These are phyloP conservation scores for Saccharomycopsis fibuligera DNA, from an alignment of 805 yeast species.

Conservation along the genomic window DNA sequence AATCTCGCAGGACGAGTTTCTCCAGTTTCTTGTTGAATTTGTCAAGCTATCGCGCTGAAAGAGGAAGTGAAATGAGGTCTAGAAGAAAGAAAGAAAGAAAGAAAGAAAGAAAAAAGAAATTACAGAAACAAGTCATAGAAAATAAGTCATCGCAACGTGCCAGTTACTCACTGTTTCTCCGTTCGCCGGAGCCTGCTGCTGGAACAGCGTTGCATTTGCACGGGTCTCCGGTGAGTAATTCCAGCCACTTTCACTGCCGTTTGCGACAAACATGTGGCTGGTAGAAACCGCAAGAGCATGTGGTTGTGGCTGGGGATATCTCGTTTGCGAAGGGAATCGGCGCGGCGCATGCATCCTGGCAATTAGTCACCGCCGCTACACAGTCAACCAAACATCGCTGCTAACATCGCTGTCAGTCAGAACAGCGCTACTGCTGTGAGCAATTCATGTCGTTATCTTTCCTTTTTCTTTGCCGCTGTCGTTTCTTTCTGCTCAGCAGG, in stretches of 20 bases:
- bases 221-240: no score
- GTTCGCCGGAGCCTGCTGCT: no score
- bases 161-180: no score
- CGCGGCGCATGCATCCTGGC: neutral
- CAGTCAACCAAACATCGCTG: neutral
- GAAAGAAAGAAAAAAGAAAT: no score
- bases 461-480: neutral
- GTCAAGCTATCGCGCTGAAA: conserved; percentile 13
- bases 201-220: no score
- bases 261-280: no score
- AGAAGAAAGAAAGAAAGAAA: no score
- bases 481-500: neutral
- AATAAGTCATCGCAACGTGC: no score
- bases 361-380: neutral
- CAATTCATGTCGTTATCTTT: neutral
- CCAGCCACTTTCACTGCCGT: no score
- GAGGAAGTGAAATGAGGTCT: no score
- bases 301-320: neutral
- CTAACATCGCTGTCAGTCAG: neutral
- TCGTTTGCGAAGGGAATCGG: neutral
- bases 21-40: conserved; percentile 16
- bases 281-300: no score
- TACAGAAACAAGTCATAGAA: no score
- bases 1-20: conserved; percentile 17
- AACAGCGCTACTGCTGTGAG: neutral